phyloP scores from a whole-genome alignment of 208 protist genomes.

The Crithidia sp. region DNA sequence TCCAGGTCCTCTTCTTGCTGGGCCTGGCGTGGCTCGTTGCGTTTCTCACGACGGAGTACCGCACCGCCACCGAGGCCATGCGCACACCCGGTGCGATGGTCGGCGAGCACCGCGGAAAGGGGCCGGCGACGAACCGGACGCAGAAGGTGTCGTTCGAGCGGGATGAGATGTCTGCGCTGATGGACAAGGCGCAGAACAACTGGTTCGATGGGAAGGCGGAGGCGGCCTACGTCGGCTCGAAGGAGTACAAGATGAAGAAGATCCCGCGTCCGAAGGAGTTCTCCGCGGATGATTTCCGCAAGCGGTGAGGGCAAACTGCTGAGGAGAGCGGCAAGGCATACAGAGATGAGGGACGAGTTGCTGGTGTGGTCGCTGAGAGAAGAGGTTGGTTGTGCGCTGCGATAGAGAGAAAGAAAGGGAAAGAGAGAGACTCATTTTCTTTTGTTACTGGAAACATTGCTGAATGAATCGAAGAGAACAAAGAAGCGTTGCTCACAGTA shows the following conservation, averaged over 20 bases:
- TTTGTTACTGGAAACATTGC: too few relatives aligned
- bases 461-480: too few relatives aligned
- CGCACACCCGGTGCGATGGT: slow-evolving; percentile 85
- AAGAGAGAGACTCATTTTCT: too few relatives aligned
- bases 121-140: slow-evolving; percentile 53
- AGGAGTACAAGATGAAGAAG: slow-evolving; percentile 86
- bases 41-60: slow-evolving; percentile 79
- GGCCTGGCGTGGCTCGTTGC: slow-evolving; percentile 79
- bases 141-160: slow-evolving; percentile 75
- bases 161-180: slow-evolving; percentile 68
- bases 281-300: slow-evolving; percentile 78
- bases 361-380: too few relatives aligned
- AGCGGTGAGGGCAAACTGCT: slow-evolving; percentile 42
- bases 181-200: slow-evolving; percentile 82
- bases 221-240: slow-evolving; percentile 86
- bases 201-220: slow-evolving; percentile 80
- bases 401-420: too few relatives aligned
- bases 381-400: too few relatives aligned
- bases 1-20: slow-evolving; percentile 80
- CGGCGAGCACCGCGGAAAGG: slow-evolving; percentile 79
- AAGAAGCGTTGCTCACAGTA: too few relatives aligned
- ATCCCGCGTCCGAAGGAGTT: slow-evolving; percentile 89
- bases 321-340: too few relatives aligned
- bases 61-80: slow-evolving; percentile 68
- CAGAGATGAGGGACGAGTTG: too few relatives aligned